Base-by-base conservation (phyloP, 495 filamentous ascomycete species). In the Halenospora varia region DNA sequence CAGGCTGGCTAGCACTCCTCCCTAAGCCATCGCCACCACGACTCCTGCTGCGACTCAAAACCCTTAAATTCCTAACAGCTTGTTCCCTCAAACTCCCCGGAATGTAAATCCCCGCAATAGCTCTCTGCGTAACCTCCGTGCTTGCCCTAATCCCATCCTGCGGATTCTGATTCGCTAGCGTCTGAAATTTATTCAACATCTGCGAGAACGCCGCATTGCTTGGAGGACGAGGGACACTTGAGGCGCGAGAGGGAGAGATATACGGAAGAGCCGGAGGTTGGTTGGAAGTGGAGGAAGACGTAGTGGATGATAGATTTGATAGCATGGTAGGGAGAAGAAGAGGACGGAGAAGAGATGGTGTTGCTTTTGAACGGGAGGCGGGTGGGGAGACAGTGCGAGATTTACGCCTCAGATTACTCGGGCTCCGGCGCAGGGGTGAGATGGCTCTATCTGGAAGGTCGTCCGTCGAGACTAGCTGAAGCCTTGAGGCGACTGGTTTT, bases 81-180 rank as follows among this genome's bases (percentile, higher is more conserved):
- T 52, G 48, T 23, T 59, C 56, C 25, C 56, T 59, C 56, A 59
- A 53, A 40, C 56, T 59, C 15, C 56, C 56, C 2, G 56, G 49
- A 10, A 59, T 48, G 19, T 29, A 59, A 1, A 59, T 59, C 23
- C 56, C 56, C 23, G 49, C 56, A 35, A 52, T 47, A 0, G 56
- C 56, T 26, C 56, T 10, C 42, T 52, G 41, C 10, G 56, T 59
- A 2, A 59, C 56, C 25, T 59, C 56, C 2, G 11, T 42, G 8
- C 23, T 13, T 22, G 53, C 53, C 29, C 13, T n/a, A 2, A 26
- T 23, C 11, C 3, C 55, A 23, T 57, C 35, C 15, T 25, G 10
- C 47, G n/a, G 13, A n/a, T 44, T 51, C 23, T 50, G 17, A 29
- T 41, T 11, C 8, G 44, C 46, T 18, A 58, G 48, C 10, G 18